Percentiles rank a stretch among this genome's conserved stretches.
Evolutionary conservation across 345 rosid species (phyloP).

Genomic region (Hypericum androsaemum): DNA sequence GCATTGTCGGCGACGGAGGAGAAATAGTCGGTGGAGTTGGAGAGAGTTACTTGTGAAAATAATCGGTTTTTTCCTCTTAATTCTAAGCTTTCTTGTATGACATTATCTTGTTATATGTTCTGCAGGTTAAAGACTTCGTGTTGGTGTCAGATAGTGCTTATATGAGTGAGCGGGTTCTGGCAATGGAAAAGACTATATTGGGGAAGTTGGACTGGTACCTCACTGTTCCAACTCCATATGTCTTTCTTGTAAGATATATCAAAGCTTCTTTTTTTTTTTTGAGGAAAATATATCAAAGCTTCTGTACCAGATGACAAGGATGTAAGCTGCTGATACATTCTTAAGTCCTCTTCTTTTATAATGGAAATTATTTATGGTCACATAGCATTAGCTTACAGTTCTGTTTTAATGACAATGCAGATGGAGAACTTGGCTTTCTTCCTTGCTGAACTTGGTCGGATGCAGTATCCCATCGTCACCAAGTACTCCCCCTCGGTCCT

Average conservation of each 20-base stretch:
- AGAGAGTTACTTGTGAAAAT: too few relatives aligned
- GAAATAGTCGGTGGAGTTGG: too few relatives aligned
- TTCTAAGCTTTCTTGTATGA: not conserved
- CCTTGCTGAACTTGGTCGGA: slow-evolving; percentile 66
- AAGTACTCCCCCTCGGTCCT: slow-evolving; percentile 50
- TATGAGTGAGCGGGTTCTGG: slow-evolving; percentile 55
- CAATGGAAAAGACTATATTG: slow-evolving; percentile 71
- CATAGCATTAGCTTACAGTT: too few relatives aligned
- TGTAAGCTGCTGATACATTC: slow-evolving; percentile 20
- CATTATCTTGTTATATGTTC: not conserved
- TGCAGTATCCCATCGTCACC: slow-evolving; percentile 43
- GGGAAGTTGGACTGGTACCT: slow-evolving; percentile 69
- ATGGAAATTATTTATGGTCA: not conserved
- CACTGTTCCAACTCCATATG: slow-evolving; percentile 79
- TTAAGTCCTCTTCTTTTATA: not conserved
- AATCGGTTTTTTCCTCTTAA: not conserved
- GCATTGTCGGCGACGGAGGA: too few relatives aligned
- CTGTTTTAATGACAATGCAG: slow-evolving; percentile 17
- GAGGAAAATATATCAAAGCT: slow-evolving; percentile 70
- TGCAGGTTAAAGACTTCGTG: slow-evolving; percentile 76
- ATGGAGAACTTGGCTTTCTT: slow-evolving; percentile 64
- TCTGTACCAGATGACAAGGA: slow-evolving; percentile 42
- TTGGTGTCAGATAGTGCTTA: slow-evolving; percentile 81
- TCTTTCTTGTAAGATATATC: slow-evolving; percentile 63
- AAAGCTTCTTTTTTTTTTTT: too few relatives aligned